Conservation (phyloP, 2,329 filamentous ascomycete species). For the Pochonia chlamydosporia region DNA sequence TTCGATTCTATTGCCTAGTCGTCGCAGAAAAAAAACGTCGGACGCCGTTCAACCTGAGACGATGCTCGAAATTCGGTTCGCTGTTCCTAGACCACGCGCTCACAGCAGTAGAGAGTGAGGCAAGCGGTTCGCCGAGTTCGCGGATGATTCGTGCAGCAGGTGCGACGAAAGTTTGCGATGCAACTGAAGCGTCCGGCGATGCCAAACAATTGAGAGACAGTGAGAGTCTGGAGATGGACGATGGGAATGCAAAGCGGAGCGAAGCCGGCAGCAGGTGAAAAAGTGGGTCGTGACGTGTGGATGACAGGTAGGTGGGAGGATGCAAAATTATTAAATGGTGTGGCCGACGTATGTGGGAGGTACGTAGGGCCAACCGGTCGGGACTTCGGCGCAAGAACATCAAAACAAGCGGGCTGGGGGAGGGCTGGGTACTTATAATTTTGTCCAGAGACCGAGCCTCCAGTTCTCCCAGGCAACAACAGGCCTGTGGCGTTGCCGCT, state of each 20-base stretch:
- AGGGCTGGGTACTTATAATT: constrained; percentile 52
- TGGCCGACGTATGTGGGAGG: constrained; percentile 41
- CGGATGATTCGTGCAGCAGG: constrained; percentile 8
- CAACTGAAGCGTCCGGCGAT: constrained; percentile 13
- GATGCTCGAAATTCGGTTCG: constrained; percentile 10
- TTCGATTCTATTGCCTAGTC: constrained; percentile 26
- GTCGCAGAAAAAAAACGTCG: constrained; percentile 17
- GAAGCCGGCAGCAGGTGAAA: constrained; percentile 12
- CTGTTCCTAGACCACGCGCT: constrained; percentile 12
- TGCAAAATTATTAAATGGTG: constrained; percentile 27
- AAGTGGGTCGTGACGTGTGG: constrained; percentile 27
- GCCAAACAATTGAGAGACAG: constrained; percentile 14
- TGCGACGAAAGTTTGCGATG: constrained; percentile 9
- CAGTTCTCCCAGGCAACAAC: constrained; percentile 37
- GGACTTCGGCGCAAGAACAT: constrained; percentile 48
- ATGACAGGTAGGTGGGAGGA: constrained; percentile 15
- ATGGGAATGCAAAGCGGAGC: constrained; percentile 14
- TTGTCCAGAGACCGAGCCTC: constrained; percentile 32
- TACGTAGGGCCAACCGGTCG: constrained; percentile 50
- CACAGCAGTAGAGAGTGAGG: constrained; percentile 5
- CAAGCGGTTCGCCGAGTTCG: constrained; percentile 5
- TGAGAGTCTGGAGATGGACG: constrained; percentile 5
- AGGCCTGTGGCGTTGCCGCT: constrained; percentile 37
- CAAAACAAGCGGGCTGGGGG: constrained; percentile 46
- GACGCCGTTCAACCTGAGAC: constrained; percentile 15